Evolutionary conservation across 371 early-diverging fungal species (phyloP).

Genomic region (Basidiobolus meristosporus): DNA sequence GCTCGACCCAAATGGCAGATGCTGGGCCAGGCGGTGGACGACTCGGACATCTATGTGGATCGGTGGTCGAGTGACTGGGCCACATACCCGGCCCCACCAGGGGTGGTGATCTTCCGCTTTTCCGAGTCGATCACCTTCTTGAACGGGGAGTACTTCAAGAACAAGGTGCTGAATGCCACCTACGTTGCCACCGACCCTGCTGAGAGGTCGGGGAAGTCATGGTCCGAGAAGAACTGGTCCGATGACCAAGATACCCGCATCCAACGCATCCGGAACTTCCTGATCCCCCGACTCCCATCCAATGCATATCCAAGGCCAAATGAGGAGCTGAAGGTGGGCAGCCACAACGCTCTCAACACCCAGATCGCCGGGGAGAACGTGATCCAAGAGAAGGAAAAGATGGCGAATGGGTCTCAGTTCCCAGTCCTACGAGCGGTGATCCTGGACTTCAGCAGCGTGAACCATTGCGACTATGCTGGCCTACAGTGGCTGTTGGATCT

Average conservation of each 20-base stretch:
- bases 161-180: constrained; percentile 12
- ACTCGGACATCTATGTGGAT: constrained; percentile 7
- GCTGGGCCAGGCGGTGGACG: constrained; percentile 10
- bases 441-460: constrained; percentile 63
- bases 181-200: constrained; percentile 18
- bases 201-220: constrained; percentile 9
- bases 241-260: constrained; percentile 9
- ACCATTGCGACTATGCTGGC: constrained; percentile 60
- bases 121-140: constrained; percentile 53
- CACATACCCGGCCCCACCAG: constrained; percentile 15
- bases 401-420: constrained; percentile 6
- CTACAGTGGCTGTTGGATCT: constrained; percentile 45
- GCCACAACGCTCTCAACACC: too few relatives aligned
- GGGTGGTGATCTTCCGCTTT: constrained; percentile 35
- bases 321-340: too few relatives aligned
- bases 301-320: too few relatives aligned
- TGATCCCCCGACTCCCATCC: too few relatives aligned
- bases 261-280: constrained; percentile 4
- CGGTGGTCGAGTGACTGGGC: neutral
- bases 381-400: constrained; percentile 3
- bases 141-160: constrained; percentile 29
- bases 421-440: constrained; percentile 34
- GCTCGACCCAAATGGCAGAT: constrained; percentile 24
- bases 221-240: constrained; percentile 8
- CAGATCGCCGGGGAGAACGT: too few relatives aligned